These are phyloP conservation scores for Sphaerobolus stellatus DNA, from an alignment of 1,284 basidiomycete species.

Conservation along the genomic window DNA sequence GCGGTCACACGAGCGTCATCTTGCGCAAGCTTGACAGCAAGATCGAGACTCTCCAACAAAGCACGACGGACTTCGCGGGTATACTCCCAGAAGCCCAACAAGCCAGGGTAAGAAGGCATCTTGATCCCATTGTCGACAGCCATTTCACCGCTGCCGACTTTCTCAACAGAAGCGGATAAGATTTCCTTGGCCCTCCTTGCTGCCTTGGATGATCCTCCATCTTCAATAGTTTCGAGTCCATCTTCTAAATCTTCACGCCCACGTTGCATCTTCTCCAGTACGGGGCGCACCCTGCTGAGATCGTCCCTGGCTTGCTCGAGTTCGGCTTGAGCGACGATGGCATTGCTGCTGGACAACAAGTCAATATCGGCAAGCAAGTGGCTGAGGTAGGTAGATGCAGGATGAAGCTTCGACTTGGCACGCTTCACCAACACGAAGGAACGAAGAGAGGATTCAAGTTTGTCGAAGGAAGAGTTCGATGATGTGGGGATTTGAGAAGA, in stretches of 20 bases:
- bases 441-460: constrained; percentile 88
- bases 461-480: constrained; percentile 73
- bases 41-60: constrained; percentile 81
- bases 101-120: constrained; percentile 86
- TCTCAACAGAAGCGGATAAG: constrained; percentile 73
- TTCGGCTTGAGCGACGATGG: constrained; percentile 81
- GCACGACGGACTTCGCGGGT: constrained; percentile 79
- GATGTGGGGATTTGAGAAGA: constrained; percentile 62
- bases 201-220: constrained; percentile 63
- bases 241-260: constrained; percentile 77
- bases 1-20: constrained; percentile 79
- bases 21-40: constrained; percentile 80
- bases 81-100: constrained; percentile 88
- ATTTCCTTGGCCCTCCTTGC: constrained; percentile 56
- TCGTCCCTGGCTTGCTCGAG: constrained; percentile 73
- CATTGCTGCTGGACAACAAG: constrained; percentile 84
- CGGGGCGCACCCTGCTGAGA: constrained; percentile 72
- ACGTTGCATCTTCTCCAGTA: constrained; percentile 83
- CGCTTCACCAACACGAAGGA: constrained; percentile 97
- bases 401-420: constrained; percentile 92
- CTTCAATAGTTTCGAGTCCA: constrained; percentile 78
- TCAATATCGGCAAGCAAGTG: constrained; percentile 90
- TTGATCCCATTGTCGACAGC: constrained; percentile 49
- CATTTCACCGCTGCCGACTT: constrained; percentile 74
- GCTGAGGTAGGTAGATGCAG: constrained; percentile 90